These are phyloP conservation scores for Drosera spatulata DNA, from an alignment of 179 eudicot species.

Conservation along the genomic window DNA sequence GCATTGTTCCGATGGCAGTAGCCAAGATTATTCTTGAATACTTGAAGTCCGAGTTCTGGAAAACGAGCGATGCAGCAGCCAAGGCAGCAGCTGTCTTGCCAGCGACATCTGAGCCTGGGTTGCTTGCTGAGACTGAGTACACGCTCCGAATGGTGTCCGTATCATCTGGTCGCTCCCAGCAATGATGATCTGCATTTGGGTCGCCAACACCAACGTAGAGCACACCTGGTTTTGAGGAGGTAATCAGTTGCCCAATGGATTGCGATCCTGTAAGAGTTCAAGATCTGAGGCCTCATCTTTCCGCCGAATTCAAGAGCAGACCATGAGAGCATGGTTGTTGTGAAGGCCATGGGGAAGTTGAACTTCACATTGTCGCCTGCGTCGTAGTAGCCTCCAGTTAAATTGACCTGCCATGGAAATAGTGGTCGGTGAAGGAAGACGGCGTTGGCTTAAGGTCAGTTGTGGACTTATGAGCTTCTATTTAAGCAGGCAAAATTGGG, in stretches of 20 bases:
- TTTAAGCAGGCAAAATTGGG: background rate
- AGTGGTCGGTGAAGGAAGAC: no score
- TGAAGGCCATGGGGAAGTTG: constrained; percentile 63
- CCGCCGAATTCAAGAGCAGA: constrained; percentile 36
- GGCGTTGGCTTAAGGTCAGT: no score
- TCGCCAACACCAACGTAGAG: constrained; percentile 51
- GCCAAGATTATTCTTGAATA: constrained; percentile 32
- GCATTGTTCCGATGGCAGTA: constrained; percentile 29
- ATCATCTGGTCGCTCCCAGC: constrained; percentile 67
- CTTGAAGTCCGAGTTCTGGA: constrained; percentile 11
- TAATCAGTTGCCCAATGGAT: constrained; percentile 60
- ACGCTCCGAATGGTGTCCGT: constrained; percentile 50
- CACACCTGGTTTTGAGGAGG: constrained; percentile 28
- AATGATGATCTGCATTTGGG: constrained; percentile 41
- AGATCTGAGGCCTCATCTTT: constrained; percentile 28
- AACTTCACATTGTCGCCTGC: constrained; percentile 75
- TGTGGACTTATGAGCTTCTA: background rate
- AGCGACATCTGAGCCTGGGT: constrained; percentile 62
- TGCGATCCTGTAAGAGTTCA: constrained; percentile 25
- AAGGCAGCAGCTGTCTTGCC: constrained; percentile 61
- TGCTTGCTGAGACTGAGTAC: constrained; percentile 30
- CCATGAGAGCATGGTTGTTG: constrained; percentile 67
- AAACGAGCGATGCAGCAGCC: constrained; percentile 25
- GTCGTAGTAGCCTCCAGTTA: constrained; percentile 67
- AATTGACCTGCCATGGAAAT: constrained; percentile 32